Percentiles rank a stretch among this genome's conserved stretches.
phyloP scores from a whole-genome alignment of 768 basidiomycete species.

The Stropharia rugosoannulata region DNA sequence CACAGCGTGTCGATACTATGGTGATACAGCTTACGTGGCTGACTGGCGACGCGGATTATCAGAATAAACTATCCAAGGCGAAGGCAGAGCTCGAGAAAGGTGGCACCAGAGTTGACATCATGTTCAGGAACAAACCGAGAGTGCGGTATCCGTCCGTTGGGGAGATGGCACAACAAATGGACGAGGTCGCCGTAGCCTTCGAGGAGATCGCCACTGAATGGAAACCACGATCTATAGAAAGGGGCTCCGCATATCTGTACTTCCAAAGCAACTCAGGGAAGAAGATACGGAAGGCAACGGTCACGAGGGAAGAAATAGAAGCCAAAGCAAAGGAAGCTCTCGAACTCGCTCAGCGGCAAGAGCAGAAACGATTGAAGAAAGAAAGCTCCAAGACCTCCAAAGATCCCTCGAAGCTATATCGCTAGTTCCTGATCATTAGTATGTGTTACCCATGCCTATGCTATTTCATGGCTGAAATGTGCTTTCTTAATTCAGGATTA shows the following conservation, averaged over 20 bases:
- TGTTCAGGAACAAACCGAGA: slow-evolving; percentile 49
- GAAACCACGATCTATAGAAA: slow-evolving; percentile 41
- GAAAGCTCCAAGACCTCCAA: neutral
- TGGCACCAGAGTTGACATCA: slow-evolving; percentile 47
- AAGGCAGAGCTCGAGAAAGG: slow-evolving; percentile 60
- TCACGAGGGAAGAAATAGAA: slow-evolving; percentile 19
- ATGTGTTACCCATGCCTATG: too few relatives aligned
- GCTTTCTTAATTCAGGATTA: too few relatives aligned
- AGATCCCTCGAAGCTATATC: neutral
- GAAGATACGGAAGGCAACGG: slow-evolving; percentile 10
- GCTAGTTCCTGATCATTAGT: too few relatives aligned
- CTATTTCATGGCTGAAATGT: too few relatives aligned
- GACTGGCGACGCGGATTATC: slow-evolving; percentile 54
- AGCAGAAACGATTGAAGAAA: neutral
- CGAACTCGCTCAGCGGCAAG: neutral
- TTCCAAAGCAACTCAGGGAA: slow-evolving; percentile 36
- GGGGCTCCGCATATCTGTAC: slow-evolving; percentile 37
- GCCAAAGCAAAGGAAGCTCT: slow-evolving; percentile 17
- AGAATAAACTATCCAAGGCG: slow-evolving; percentile 64
- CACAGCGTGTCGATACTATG: slow-evolving; percentile 44
- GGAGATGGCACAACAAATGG: slow-evolving; percentile 45
- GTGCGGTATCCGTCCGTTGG: slow-evolving; percentile 30
- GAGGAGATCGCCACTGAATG: slow-evolving; percentile 54
- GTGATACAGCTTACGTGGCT: slow-evolving; percentile 76
- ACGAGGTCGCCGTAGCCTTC: slow-evolving; percentile 40